phyloP scores from a whole-genome alignment of 2,329 filamentous ascomycete genomes.

The Fusarium sp. region DNA sequence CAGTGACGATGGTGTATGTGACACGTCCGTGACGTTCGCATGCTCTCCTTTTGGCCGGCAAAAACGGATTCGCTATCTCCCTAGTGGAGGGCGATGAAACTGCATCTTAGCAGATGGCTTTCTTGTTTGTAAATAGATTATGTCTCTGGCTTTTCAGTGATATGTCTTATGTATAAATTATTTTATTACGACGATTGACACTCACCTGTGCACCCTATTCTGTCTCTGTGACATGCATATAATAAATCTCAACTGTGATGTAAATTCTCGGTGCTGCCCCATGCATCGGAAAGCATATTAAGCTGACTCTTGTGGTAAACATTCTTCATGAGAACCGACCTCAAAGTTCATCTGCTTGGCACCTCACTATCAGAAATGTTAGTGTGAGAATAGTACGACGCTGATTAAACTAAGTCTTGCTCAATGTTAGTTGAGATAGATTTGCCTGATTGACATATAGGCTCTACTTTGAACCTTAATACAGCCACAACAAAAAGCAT shows the following conservation, averaged over 20 bases:
- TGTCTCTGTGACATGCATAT: neutral
- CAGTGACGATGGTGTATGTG: conserved; percentile 1
- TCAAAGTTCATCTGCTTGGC: too few relatives aligned
- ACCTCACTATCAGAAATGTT: too few relatives aligned
- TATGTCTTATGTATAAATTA: conserved; percentile 48
- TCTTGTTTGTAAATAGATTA: conserved; percentile 50
- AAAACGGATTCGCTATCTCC: conserved; percentile 27
- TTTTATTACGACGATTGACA: conserved; percentile 40
- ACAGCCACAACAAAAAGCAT: too few relatives aligned
- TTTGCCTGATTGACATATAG: too few relatives aligned
- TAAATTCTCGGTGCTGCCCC: too few relatives aligned
- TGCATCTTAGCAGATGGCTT: conserved; percentile 42
- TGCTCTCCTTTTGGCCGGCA: conserved; percentile 17
- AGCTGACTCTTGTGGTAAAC: too few relatives aligned
- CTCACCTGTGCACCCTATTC: neutral
- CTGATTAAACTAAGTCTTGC: too few relatives aligned
- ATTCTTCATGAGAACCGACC: too few relatives aligned
- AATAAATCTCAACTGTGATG: neutral
- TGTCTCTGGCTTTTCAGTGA: conserved; percentile 42
- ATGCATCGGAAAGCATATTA: accelerated
- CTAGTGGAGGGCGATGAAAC: conserved; percentile 38
- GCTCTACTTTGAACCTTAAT: too few relatives aligned
- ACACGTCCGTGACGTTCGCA: conserved; percentile 31
- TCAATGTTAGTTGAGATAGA: too few relatives aligned
- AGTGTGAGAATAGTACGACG: too few relatives aligned